These are phyloP conservation scores for Clonostachys rhizophaga DNA, from an alignment of 2,329 filamentous ascomycete species.

Conservation along the genomic window DNA sequence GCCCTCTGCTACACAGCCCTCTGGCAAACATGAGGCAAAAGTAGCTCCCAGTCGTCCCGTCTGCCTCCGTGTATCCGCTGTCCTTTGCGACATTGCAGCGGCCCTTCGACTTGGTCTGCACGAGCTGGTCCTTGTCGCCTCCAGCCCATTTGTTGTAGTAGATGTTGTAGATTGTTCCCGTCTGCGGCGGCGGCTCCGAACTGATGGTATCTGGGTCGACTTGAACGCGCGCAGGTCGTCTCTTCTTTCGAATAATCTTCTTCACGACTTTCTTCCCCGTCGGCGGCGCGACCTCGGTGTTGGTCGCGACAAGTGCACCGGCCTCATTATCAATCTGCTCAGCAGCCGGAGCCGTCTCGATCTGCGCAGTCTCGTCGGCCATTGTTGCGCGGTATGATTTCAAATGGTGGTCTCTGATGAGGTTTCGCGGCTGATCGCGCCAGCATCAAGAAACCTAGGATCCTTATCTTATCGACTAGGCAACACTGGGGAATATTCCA, in stretches of 20 bases:
- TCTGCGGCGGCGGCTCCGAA: conserved; percentile 83
- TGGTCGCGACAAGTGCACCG: conserved; percentile 27
- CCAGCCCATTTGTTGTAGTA: conserved; percentile 99
- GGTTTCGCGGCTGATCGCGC: neutral
- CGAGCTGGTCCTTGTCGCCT: conserved; percentile 53
- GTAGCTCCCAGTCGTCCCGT: conserved; percentile 73
- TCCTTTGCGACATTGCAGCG: conserved; percentile 85
- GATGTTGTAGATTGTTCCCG: conserved; percentile 94
- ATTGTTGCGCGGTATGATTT: conserved; percentile 13
- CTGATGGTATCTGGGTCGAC: conserved; percentile 81
- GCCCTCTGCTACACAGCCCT: conserved; percentile 78
- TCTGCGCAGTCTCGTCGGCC: conserved; percentile 21
- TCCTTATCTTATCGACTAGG: neutral
- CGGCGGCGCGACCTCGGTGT: conserved; percentile 39
- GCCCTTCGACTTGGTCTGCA: conserved; percentile 65
- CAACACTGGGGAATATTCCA: no score
- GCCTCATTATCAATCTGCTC: conserved; percentile 12
- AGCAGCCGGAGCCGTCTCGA: conserved; percentile 13
- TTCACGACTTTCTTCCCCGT: conserved; percentile 63
- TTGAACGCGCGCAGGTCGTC: conserved; percentile 83
- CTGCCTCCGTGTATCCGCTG: conserved; percentile 73
- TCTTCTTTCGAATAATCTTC: conserved; percentile 89
- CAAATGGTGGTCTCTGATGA: conserved; percentile 5
- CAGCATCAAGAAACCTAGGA: neutral
- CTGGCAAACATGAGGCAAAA: conserved; percentile 92